Evolutionary conservation across 768 basidiomycete genomes (phyloP).

Genomic region (Trametes punicea): DNA sequence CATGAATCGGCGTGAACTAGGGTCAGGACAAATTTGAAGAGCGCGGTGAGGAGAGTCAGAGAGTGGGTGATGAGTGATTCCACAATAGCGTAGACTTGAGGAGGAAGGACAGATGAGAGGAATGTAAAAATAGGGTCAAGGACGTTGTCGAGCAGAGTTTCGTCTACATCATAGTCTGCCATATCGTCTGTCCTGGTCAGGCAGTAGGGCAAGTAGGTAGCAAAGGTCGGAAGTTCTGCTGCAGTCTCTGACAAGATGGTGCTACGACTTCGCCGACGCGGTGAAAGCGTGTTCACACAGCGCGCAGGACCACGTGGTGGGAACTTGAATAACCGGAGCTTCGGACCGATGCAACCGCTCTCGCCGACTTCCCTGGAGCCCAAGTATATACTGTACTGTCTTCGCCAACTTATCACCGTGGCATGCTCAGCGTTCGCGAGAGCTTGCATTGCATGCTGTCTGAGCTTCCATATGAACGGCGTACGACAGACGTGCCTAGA

Average conservation of each 20-base stretch:
- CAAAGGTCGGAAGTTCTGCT: not conserved
- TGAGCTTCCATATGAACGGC: no score
- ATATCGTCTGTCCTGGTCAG: not conserved
- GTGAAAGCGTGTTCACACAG: not conserved
- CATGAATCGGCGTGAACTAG: conserved; percentile 53
- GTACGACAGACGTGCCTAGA: no score
- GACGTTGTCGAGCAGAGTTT: conserved; percentile 22
- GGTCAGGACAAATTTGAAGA: conserved; percentile 46
- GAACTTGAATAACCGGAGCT: not conserved
- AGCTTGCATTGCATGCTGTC: no score
- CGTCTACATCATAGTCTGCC: conserved; percentile 6
- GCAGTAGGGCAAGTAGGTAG: not conserved
- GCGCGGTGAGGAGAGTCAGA: conserved; percentile 47
- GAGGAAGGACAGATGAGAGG: conserved; percentile 52
- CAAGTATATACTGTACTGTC: no score
- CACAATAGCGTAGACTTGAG: conserved; percentile 50
- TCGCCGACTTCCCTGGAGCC: no score
- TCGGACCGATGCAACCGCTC: no score
- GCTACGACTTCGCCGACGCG: no score
- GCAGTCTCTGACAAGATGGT: no score
- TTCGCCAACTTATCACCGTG: no score
- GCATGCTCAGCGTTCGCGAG: no score
- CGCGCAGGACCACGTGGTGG: conserved; percentile 8
- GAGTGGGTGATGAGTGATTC: conserved; percentile 50
- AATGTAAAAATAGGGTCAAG: conserved; percentile 54